Percentiles rank a stretch among this genome's conserved stretches.
phyloP scores from a whole-genome alignment of 2,329 filamentous ascomycete species.

The Pseudogymnoascus sp. region DNA sequence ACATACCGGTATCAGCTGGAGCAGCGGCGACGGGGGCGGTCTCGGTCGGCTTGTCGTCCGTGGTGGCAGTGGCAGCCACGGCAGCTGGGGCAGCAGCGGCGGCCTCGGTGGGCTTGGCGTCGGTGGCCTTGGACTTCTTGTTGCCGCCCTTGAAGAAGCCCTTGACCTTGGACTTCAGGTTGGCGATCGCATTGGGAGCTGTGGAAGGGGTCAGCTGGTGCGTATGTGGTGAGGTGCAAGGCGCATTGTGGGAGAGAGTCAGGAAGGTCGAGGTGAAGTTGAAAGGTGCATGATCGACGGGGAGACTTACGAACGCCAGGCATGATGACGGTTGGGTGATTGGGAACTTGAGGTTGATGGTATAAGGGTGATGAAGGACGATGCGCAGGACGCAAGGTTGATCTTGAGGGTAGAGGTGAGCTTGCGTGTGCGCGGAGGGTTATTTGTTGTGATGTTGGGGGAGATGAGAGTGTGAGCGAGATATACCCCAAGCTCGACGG shows the following conservation, averaged over 20 bases:
- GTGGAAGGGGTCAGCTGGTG: background rate
- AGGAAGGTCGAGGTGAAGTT: conserved; percentile 2
- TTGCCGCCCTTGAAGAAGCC: conserved; percentile 20
- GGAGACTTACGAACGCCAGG: conserved; percentile 26
- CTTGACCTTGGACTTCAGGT: conserved; percentile 28
- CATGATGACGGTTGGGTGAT: conserved; percentile 19
- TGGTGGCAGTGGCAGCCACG: conserved; percentile 7
- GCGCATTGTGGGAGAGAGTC: background rate
- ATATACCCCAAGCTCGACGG: conserved; percentile 2
- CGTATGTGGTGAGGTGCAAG: background rate
- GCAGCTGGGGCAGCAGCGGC: conserved; percentile 10
- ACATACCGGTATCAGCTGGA: background rate
- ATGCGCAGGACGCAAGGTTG: background rate
- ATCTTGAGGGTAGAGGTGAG: background rate
- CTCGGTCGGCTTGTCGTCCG: background rate
- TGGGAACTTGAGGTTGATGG: background rate
- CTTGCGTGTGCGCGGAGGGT: background rate
- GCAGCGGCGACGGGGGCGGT: background rate
- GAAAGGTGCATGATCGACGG: conserved; percentile 4
- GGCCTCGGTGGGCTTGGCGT: conserved; percentile 17
- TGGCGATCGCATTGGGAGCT: conserved; percentile 27
- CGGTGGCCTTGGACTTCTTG: conserved; percentile 24
- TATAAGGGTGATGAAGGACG: background rate
- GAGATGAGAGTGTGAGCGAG: conserved; percentile 2
- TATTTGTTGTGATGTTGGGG: conserved; percentile 3